phyloP scores from a whole-genome alignment of 2,329 filamentous ascomycete species.

The Colletotrichum euphorbiae region DNA sequence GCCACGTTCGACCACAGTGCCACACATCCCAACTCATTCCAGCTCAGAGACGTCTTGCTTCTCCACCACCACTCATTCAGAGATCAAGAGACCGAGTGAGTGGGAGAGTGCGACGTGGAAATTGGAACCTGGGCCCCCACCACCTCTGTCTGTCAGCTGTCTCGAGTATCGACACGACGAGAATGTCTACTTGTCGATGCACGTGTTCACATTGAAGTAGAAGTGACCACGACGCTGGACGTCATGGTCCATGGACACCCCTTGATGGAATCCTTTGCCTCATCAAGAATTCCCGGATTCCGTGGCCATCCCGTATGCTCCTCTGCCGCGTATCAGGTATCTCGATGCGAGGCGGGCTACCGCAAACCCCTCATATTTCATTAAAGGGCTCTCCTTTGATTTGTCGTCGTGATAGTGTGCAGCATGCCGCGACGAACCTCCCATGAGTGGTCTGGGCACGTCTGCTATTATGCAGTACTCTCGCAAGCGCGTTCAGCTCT shows the following conservation, averaged over 20 bases:
- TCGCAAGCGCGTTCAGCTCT: background rate
- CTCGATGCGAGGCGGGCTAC: constrained; percentile 10
- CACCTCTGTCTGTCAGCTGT: background rate
- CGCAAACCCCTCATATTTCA: constrained; percentile 3
- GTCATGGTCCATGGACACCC: constrained; percentile 11
- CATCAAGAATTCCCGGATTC: constrained; percentile 8
- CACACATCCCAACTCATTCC: constrained; percentile 18
- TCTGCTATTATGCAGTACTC: background rate
- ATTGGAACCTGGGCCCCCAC: background rate
- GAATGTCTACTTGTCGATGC: background rate
- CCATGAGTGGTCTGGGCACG: background rate
- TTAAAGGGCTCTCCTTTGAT: constrained; percentile 1
- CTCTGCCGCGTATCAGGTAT: constrained; percentile 6
- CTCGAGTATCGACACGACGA: no score
- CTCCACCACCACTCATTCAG: background rate
- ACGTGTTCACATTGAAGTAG: background rate
- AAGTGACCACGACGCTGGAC: background rate
- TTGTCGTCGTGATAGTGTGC: background rate
- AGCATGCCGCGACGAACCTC: background rate
- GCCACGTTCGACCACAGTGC: constrained; percentile 3
- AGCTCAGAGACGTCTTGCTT: background rate
- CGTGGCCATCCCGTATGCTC: constrained; percentile 18
- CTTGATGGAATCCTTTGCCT: constrained; percentile 3
- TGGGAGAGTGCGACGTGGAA: background rate
- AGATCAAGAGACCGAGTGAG: background rate